Conservation (phyloP, 176 grass and related monocot genomes). For the Carex littledalei region DNA sequence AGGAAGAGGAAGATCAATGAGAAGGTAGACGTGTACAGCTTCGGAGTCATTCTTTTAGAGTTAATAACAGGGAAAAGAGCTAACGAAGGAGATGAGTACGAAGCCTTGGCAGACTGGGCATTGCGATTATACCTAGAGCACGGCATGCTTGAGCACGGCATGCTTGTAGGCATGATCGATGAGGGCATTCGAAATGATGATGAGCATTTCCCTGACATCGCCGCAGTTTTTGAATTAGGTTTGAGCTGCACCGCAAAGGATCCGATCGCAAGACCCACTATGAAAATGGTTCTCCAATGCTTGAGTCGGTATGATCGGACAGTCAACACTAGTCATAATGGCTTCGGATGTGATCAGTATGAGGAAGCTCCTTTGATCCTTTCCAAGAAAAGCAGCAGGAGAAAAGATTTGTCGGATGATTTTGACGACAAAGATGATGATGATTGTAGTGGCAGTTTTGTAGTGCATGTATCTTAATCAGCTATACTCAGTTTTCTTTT, state of each 20-base stretch:
- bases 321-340: neutral
- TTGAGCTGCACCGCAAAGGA: constrained; percentile 32
- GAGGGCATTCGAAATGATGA: constrained; percentile 14
- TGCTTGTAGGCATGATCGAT: constrained; percentile 19
- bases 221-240: constrained; percentile 34
- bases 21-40: constrained; percentile 62
- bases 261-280: constrained; percentile 29
- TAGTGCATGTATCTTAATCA: constrained; percentile 7
- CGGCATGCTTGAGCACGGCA: neutral
- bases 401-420: constrained; percentile 2
- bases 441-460: constrained; percentile 9
- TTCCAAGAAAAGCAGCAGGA: constrained; percentile 10
- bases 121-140: constrained; percentile 11
- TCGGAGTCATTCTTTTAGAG: constrained; percentile 61
- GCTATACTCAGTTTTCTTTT: neutral
- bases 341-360: neutral
- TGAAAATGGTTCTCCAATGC: constrained; percentile 42
- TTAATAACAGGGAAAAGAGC: constrained; percentile 26
- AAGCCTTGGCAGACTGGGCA: constrained; percentile 36
- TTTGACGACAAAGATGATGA: neutral
- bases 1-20: constrained; percentile 36
- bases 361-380: constrained; percentile 7
- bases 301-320: constrained; percentile 16
- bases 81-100: constrained; percentile 33
- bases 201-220: constrained; percentile 25